phyloP scores from a whole-genome alignment of 345 rosid genomes.

The Carallia pectinifolia region DNA sequence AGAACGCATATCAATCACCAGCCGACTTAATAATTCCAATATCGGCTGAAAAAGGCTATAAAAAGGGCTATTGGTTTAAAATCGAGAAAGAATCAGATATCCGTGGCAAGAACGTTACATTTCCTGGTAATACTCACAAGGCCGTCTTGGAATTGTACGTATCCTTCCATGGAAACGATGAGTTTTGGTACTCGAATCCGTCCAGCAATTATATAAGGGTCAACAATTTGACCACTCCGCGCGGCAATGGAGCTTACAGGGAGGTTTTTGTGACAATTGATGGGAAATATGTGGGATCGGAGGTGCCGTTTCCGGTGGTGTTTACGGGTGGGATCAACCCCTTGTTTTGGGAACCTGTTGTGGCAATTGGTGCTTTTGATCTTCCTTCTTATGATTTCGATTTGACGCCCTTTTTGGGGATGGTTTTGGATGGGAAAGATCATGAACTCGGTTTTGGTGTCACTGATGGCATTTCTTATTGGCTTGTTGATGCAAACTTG shows the following conservation, averaged over 20 bases:
- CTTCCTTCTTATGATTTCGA: constrained; percentile 78
- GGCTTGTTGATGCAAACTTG: constrained; percentile 85
- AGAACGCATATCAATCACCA: constrained; percentile 39
- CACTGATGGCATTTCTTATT: constrained; percentile 54
- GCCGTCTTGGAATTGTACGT: constrained; percentile 63
- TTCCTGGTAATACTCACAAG: constrained; percentile 60
- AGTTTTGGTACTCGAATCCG: constrained; percentile 94
- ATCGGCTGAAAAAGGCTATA: constrained; percentile 20
- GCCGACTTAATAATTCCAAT: constrained; percentile 72
- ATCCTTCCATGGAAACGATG: constrained; percentile 83
- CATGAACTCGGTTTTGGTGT: constrained; percentile 64
- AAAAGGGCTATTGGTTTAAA: constrained; percentile 62
- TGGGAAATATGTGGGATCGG: constrained; percentile 64
- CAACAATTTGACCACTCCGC: constrained; percentile 54
- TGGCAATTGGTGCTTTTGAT: constrained; percentile 70
- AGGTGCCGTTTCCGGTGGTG: constrained; percentile 71
- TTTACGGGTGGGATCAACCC: constrained; percentile 90
- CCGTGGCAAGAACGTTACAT: constrained; percentile 37
- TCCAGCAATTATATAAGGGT: constrained; percentile 56
- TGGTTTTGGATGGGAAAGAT: constrained; percentile 52
- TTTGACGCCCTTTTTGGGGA: constrained; percentile 66
- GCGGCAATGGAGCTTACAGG: constrained; percentile 71
- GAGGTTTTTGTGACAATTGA: constrained; percentile 71
- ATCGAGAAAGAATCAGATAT: constrained; percentile 51
- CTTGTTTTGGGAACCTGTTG: constrained; percentile 77